Percentiles rank a stretch among this genome's conserved stretches.
phyloP scores from a whole-genome alignment of 2,329 filamentous ascomycete species.

The Penicillium brevicompactum region DNA sequence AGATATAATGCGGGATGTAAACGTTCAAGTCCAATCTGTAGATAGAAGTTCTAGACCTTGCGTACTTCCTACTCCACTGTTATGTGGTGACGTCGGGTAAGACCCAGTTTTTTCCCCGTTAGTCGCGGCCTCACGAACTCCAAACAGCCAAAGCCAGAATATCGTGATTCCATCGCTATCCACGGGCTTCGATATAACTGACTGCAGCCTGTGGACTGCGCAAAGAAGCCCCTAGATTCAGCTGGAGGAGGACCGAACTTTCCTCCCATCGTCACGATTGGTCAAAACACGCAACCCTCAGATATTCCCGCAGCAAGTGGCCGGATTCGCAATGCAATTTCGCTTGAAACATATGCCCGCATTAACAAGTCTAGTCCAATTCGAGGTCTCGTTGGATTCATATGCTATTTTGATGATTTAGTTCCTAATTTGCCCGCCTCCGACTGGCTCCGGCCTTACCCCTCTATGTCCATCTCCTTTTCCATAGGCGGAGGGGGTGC shows the following conservation, averaged over 20 bases:
- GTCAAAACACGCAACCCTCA: neutral
- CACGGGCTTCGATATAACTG: neutral
- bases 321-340: constrained; percentile 5
- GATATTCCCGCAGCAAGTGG: constrained; percentile 5
- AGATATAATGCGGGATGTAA: neutral
- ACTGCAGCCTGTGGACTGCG: too few relatives aligned
- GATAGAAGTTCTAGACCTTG: constrained; percentile 5
- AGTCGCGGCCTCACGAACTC: constrained; percentile 6
- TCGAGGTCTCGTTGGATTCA: neutral
- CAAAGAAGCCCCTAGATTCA: neutral
- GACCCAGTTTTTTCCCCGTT: constrained; percentile 25
- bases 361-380: neutral
- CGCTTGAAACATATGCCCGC: neutral
- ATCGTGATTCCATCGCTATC: constrained; percentile 11
- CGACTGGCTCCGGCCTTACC: constrained; percentile 9
- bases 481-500: constrained; percentile 3
- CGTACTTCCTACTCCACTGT: constrained; percentile 14
- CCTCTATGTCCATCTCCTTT: constrained; percentile 22
- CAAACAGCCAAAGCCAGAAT: too few relatives aligned
- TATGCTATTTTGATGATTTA: neutral
- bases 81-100: constrained; percentile 20
- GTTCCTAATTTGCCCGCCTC: constrained; percentile 7
- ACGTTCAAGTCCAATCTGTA: neutral
- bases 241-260: neutral
- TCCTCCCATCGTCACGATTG: neutral